These are phyloP conservation scores for Pistacia integerrima DNA, from an alignment of 345 rosid genomes.

Conservation along the genomic window DNA sequence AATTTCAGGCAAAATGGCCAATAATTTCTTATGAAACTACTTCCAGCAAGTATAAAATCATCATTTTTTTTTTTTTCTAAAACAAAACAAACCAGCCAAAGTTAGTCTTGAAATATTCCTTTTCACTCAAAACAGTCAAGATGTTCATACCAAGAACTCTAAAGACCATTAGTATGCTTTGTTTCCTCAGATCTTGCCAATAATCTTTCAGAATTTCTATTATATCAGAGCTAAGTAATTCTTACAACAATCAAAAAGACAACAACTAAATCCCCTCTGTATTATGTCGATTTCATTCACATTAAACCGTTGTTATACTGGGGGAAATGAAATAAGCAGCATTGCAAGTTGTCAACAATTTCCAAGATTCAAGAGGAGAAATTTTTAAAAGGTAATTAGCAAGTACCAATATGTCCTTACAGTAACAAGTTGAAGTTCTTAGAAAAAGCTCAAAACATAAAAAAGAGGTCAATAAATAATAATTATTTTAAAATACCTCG, in stretches of 20 bases:
- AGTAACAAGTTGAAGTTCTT: background rate
- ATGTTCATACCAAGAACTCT: background rate
- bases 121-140: background rate
- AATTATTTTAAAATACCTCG: conserved; percentile 40
- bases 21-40: background rate
- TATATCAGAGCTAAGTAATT: background rate
- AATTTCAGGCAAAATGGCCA: background rate
- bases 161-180: background rate
- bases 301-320: background rate
- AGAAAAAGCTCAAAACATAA: background rate
- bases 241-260: background rate
- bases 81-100: background rate
- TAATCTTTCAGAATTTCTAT: background rate
- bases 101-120: background rate
- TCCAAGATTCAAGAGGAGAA: background rate
- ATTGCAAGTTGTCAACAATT: background rate
- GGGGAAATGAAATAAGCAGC: background rate
- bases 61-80: background rate
- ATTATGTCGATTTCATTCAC: background rate
- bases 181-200: background rate
- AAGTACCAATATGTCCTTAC: background rate
- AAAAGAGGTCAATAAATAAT: background rate
- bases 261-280: background rate
- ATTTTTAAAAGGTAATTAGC: background rate
- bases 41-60: background rate